Evolutionary conservation across 2,329 filamentous ascomycete genomes (phyloP).

Genomic region (Zopfia rhizophila): DNA sequence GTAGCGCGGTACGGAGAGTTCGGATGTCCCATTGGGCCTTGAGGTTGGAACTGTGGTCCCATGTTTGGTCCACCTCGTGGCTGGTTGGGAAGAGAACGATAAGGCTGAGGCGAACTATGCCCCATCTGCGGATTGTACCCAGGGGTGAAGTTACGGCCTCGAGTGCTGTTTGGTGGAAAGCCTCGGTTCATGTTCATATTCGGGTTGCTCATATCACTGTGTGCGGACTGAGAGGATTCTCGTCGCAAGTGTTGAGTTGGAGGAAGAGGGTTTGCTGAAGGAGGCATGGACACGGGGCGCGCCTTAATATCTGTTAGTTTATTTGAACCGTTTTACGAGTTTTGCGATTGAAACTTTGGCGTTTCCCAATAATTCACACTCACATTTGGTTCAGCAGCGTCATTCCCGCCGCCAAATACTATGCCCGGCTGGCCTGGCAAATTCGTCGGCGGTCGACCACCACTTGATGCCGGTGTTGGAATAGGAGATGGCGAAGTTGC

Average conservation of each 20-base stretch:
- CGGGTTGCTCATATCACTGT: slow-evolving; percentile 76
- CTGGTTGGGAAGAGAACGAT: slow-evolving; percentile 63
- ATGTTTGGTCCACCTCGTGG: slow-evolving; percentile 62
- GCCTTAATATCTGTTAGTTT: slow-evolving; percentile 59
- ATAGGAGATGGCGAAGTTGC: slow-evolving; percentile 92
- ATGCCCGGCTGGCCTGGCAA: slow-evolving; percentile 77
- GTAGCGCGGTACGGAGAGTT: slow-evolving; percentile 70
- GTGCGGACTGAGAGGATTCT: slow-evolving; percentile 85
- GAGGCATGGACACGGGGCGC: slow-evolving; percentile 72
- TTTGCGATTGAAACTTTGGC: slow-evolving; percentile 32
- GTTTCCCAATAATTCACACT: no score
- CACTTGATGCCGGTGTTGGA: slow-evolving; percentile 85
- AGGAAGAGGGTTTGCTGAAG: slow-evolving; percentile 52
- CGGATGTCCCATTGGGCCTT: slow-evolving; percentile 62
- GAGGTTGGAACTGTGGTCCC: slow-evolving; percentile 62
- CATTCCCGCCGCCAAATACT: slow-evolving; percentile 82
- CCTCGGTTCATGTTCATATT: slow-evolving; percentile 55
- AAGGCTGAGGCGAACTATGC: slow-evolving; percentile 63
- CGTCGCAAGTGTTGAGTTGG: slow-evolving; percentile 84
- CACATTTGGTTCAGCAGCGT: slow-evolving; percentile 75
- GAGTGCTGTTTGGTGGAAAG: slow-evolving; percentile 56
- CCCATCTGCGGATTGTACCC: slow-evolving; percentile 60
- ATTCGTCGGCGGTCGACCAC: slow-evolving; percentile 81
- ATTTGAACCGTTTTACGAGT: slow-evolving; percentile 28
- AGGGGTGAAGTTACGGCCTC: slow-evolving; percentile 62